Conservation (phyloP, 768 basidiomycete species). For the Podaxis rugospora region DNA sequence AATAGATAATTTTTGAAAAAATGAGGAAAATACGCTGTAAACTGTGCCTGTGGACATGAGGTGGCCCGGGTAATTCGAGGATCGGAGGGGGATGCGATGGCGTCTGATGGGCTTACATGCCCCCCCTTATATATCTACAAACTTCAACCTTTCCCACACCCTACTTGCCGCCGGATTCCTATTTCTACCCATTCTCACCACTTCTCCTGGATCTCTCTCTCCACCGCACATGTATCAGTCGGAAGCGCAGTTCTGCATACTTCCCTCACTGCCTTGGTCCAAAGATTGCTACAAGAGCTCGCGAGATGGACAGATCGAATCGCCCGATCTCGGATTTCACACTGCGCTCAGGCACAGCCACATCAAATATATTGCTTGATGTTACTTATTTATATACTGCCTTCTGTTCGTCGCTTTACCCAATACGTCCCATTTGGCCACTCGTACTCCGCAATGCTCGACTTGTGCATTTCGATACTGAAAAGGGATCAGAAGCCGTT, state of each 20-base stretch:
- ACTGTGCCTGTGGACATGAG: slow-evolving; percentile 9
- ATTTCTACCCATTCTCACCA: background rate
- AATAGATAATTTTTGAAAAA: background rate
- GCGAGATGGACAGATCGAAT: background rate
- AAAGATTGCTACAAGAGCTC: background rate
- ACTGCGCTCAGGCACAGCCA: slow-evolving; percentile 8
- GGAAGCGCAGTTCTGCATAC: background rate
- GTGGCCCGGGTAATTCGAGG: background rate
- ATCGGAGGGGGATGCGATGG: background rate
- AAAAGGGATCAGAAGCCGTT: background rate
- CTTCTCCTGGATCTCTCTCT: background rate
- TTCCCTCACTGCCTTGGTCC: too few relatives aligned
- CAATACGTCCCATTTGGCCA: slow-evolving; percentile 88
- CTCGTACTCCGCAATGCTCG: slow-evolving; percentile 78
- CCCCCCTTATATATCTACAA: slow-evolving; percentile 8
- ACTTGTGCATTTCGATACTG: slow-evolving; percentile 85
- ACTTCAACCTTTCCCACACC: slow-evolving; percentile 8
- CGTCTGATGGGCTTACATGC: slow-evolving; percentile 4
- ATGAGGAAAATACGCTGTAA: slow-evolving; percentile 4
- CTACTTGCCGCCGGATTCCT: slow-evolving; percentile 9
- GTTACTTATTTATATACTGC: slow-evolving; percentile 9
- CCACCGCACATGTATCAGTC: background rate
- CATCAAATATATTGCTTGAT: slow-evolving; percentile 1
- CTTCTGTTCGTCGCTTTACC: slow-evolving; percentile 30
- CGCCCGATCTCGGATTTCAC: slow-evolving; percentile 6